Base-by-base conservation (phyloP, 2,329 filamentous ascomycete genomes). In the Bipolaris bicolor region DNA sequence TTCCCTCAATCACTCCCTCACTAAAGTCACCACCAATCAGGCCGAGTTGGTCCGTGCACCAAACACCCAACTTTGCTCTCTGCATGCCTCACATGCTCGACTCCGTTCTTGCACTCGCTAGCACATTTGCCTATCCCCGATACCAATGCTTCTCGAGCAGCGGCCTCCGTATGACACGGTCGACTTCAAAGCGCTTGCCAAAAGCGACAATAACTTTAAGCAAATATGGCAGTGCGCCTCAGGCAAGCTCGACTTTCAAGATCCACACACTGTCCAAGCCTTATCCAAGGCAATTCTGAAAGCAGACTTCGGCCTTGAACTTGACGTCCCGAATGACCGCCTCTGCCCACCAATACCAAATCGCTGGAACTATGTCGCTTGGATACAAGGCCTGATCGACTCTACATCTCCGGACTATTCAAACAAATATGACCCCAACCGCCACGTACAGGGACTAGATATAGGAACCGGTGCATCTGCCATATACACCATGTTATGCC, bases 391-490 rank as follows among this genome's bases (percentile, higher is more conserved):
- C 3, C 83, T 99, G 0, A 73, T 98, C 6, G 92, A 96, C 69
- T 88, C 86, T 1, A 89, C 88, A 0, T 78, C 79, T 9, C 77
- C 79, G 15, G 66, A 76, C 55, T 78, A 80, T 59, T 67, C 66
- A 7, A 78, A 82, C 44, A 80, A 79, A 0, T 88, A 76, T 58
- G 66, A 70, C 16, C 73, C 79, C 0, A 77, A 83, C 2, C 78
- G 84, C n/a, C 77, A 82, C 40, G 80, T 92, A 2, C 73, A 83
- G 0, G 93, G 94, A 0, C 78, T 97, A 2, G 93, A 97, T 65
- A 89, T 97, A 60, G 95, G 95, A 39, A 96, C 92, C 1, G 95
- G 95, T 1, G 91, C 94, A 15, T 96, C 91, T 65, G 89, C 89
- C 67, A 96, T 99, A 66, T 99, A 98, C 71, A 90, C 93, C 2